These are phyloP conservation scores for Eucalyptus cloeziana DNA, from an alignment of 345 rosid species.

Conservation along the genomic window DNA sequence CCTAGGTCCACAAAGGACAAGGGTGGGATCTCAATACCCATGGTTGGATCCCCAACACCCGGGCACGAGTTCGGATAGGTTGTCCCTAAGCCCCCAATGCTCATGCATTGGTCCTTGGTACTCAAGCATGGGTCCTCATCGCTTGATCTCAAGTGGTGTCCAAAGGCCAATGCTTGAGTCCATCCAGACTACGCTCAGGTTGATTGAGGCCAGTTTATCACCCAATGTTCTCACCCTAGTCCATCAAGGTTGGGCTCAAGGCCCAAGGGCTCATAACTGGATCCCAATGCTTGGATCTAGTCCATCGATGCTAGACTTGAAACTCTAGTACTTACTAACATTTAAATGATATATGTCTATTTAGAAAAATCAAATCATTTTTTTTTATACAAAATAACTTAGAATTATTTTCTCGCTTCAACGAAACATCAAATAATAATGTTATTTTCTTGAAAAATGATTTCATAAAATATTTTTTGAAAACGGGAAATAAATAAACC, in stretches of 20 bases:
- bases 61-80: neutral
- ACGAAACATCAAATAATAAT: too few relatives aligned
- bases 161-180: too few relatives aligned
- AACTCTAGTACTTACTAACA: too few relatives aligned
- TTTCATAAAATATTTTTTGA: too few relatives aligned
- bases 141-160: neutral
- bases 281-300: neutral
- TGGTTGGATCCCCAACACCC: neutral
- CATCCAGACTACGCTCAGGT: rapidly evolving
- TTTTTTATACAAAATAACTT: too few relatives aligned
- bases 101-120: neutral
- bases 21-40: neutral
- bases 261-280: rapidly evolving
- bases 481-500: too few relatives aligned
- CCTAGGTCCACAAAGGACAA: neutral
- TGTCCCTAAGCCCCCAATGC: neutral
- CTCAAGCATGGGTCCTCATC: too few relatives aligned
- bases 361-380: too few relatives aligned
- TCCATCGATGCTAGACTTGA: rapidly evolving
- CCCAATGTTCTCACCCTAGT: rapidly evolving
- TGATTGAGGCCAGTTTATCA: too few relatives aligned
- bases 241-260: neutral
- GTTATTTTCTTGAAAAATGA: neutral
- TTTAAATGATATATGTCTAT: too few relatives aligned
- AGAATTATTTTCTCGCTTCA: neutral